phyloP scores from a whole-genome alignment of 1,139 yeast species.

The Wickerhamomyces sp. region DNA sequence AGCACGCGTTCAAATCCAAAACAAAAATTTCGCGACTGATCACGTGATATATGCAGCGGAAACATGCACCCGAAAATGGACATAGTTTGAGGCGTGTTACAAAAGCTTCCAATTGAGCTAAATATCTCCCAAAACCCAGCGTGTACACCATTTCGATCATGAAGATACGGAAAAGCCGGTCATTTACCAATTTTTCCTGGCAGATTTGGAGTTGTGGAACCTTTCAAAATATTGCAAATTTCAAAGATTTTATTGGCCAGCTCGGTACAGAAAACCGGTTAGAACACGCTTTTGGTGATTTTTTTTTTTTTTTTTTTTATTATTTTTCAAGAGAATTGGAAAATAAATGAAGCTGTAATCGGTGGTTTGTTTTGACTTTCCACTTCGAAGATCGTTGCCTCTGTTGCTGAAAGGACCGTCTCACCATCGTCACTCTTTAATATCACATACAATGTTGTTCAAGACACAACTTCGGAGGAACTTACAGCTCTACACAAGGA shows the following conservation, averaged over 20 bases:
- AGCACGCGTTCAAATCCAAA: too few relatives aligned
- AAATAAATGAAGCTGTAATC: too few relatives aligned
- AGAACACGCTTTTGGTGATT: neutral
- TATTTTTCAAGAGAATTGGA: neutral
- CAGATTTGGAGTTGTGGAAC: neutral
- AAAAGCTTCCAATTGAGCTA: too few relatives aligned
- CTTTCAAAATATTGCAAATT: constrained; percentile 1
- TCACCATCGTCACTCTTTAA: neutral
- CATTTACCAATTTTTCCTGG: neutral
- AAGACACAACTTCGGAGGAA: neutral
- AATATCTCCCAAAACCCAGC: too few relatives aligned
- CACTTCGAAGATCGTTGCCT: neutral
- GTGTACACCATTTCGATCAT: too few relatives aligned
- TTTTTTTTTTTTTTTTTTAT: neutral
- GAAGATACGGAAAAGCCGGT: too few relatives aligned
- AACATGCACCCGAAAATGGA: too few relatives aligned
- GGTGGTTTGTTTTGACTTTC: neutral
- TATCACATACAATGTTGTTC: neutral
- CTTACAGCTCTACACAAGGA: neutral
- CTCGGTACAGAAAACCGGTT: neutral
- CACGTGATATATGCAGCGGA: too few relatives aligned
- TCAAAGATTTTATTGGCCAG: constrained; percentile 1
- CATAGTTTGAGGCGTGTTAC: too few relatives aligned
- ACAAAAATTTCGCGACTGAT: too few relatives aligned
- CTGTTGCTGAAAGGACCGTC: neutral